Percentiles rank a stretch among this genome's conserved stretches.
Conservation (phyloP, 441 rosid genomes). For the Populus hybrid region DNA sequence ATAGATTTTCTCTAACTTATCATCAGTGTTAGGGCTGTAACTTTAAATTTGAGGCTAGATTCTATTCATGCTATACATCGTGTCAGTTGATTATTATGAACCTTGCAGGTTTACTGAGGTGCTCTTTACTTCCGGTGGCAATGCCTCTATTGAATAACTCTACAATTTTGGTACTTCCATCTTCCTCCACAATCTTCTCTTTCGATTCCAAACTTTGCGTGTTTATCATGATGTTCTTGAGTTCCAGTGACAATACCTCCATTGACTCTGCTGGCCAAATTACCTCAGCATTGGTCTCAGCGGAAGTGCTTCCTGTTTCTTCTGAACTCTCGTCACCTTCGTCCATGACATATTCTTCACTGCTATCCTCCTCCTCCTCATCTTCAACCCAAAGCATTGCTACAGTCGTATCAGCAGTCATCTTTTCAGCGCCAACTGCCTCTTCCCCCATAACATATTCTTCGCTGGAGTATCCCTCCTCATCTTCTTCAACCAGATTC, state of each 20-base stretch:
- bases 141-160: slow-evolving; percentile 15
- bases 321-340: slow-evolving; percentile 23
- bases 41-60: too few species aligned
- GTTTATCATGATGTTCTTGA: slow-evolving; percentile 15
- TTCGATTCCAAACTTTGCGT: slow-evolving; percentile 6
- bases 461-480: slow-evolving; percentile 8
- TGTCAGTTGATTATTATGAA: not conserved
- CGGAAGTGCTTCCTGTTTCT: slow-evolving; percentile 33
- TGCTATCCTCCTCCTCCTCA: not conserved
- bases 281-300: slow-evolving; percentile 31
- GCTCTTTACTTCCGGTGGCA: slow-evolving; percentile 20
- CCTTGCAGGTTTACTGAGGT: slow-evolving; percentile 5
- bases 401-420: not conserved
- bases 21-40: too few species aligned
- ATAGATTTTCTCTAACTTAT: too few species aligned
- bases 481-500: slow-evolving; percentile 20
- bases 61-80: too few species aligned
- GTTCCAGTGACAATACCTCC: slow-evolving; percentile 22
- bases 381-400: not conserved
- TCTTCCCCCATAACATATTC: slow-evolving; percentile 13
- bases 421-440: not conserved
- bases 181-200: not conserved
- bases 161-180: not conserved
- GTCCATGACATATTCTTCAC: slow-evolving; percentile 16
- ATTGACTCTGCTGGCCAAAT: slow-evolving; percentile 40